Base-by-base conservation (phyloP, 176 grass and related monocot genomes). In the Saccharum spontaneum region DNA sequence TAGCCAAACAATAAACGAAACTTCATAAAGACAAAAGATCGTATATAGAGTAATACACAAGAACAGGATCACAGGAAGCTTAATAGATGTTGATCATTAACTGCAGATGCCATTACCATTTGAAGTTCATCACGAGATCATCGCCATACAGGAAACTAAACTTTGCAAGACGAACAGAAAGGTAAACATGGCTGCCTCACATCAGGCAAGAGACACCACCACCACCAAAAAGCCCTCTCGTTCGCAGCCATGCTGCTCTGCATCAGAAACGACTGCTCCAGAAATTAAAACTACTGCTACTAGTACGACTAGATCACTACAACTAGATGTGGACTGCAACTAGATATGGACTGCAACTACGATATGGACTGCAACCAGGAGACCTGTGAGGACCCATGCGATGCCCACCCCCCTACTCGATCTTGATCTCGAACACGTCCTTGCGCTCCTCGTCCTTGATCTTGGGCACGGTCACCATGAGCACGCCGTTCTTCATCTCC, bases 401-500 rank as follows among this genome's bases (percentile, higher is more conserved):
- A 59, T n/a, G 8, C 48, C 34, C 34, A 36, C 34, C 3, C 34
- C 33, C 34, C 34, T 84, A 91, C 83, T 91, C 78, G 48, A 94
- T 33, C 3, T 83, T 88, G 33, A 94, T 76, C 22, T 91, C 75
- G 77, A 91, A 91, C 3, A 89, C 80, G 33, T 94, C 86, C 71
- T 75, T 91, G 80, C 92, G 83, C 65, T 94, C 89, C 83, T 87
- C 87, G 16, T 88, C 23, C 85, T 92, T 92, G 3, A 86, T 36
- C 90, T 90, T 94, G 24, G 90, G 92, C 46, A 94, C 72, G 33
- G 87, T 82, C 10, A 92, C 87, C 73, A 79, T 88, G 44, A 94
- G 92, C 72, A 94, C 78, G 44, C 92, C 92, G 28, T 92, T 92
- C 85, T 90, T 94, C 93, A 90, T 94, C 88, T 90, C 90, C 3